Evolutionary conservation across 306 rosid genomes (phyloP), one percentile per base, ranked within the genome.

Genomic region (Citrullus amarus): DNA sequence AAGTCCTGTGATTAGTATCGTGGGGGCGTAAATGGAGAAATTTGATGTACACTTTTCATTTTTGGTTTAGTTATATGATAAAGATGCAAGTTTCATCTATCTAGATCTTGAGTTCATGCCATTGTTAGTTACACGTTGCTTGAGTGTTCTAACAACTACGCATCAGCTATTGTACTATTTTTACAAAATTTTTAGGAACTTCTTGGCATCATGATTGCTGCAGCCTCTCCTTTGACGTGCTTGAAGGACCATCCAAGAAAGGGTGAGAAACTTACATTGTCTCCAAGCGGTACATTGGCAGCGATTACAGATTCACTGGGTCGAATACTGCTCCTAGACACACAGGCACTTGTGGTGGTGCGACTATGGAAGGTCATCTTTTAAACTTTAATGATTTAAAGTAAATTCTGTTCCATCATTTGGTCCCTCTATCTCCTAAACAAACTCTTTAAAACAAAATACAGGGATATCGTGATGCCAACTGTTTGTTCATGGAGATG

Each of bases 291-390:
- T 77, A 96, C 99, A 14, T 79, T 96, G 89, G 97, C 99, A 59
- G 98, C 98, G 30, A 87, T 96, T 82, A 96, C 98, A 66, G 99
- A 92, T 89, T 96, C 99, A 66, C 97, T 96, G 22, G 99, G 99
- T 79, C 99, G 99, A 76, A 90, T 96, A 82, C 76, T 96, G 91
- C 91, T 96, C 70, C 87, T 96, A 65, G 98, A 96, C 82, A 96
- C 99, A 39, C 97, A 92, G 79, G 99, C 99, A 65, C 98, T 92
- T 74, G 99, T 92, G 61, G 97, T 92, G 71, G 98, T 96, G 83
- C 99, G 99, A 79, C 85, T 96, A 70, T 96, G 98, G 98, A 96
- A 96, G 98, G 99, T 92, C 79, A 62, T 17, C 59, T 66, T 71
- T 69, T 53, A 50, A 78, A 63, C 80, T 67, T 54, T 30, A 17